A percentile compares a stretch with the other conserved stretches of the same genome.
These are phyloP conservation scores for Galerina sulciceps DNA, from an alignment of 768 basidiomycete genomes.

Conservation along the genomic window DNA sequence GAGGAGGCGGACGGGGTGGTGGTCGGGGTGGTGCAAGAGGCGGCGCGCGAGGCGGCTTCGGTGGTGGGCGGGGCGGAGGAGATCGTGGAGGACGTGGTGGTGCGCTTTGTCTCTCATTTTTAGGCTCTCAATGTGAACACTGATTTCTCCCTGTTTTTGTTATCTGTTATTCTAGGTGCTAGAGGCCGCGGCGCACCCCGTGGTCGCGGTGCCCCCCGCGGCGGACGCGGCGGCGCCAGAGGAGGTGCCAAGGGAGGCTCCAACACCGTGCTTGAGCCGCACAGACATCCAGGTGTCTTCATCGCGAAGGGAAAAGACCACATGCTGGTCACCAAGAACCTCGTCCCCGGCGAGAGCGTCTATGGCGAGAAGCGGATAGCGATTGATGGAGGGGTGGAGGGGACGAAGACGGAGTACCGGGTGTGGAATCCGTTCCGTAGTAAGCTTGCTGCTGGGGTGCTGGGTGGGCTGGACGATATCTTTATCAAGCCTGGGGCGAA, in stretches of 20 bases:
- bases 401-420: constrained; percentile 92
- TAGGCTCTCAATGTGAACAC: background rate
- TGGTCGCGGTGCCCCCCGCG: constrained; percentile 33
- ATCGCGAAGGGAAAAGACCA: constrained; percentile 98
- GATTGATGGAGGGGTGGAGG: constrained; percentile 75
- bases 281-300: constrained; percentile 93
- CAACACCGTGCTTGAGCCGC: constrained; percentile 92
- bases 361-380: constrained; percentile 98
- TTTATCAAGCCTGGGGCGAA: constrained; percentile 93
- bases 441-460: constrained; percentile 95
- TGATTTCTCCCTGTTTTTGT: constrained; percentile 7
- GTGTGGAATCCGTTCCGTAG: constrained; percentile 99
- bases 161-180: constrained; percentile 17
- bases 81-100: constrained; percentile 42
- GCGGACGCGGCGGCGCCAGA: constrained; percentile 57
- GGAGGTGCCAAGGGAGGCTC: constrained; percentile 83
- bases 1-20: constrained; percentile 43
- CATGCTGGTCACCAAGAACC: constrained; percentile 95
- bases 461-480: constrained; percentile 93
- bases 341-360: constrained; percentile 96
- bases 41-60: constrained; percentile 40
- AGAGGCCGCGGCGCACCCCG: constrained; percentile 33
- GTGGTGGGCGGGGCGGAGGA: constrained; percentile 42
- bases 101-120: constrained; percentile 27
- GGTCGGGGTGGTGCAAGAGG: constrained; percentile 39